A percentile compares a stretch with the other conserved stretches of the same genome.
These are phyloP conservation scores for Grifola frondosa DNA, from an alignment of 1,284 basidiomycete genomes.

Conservation along the genomic window DNA sequence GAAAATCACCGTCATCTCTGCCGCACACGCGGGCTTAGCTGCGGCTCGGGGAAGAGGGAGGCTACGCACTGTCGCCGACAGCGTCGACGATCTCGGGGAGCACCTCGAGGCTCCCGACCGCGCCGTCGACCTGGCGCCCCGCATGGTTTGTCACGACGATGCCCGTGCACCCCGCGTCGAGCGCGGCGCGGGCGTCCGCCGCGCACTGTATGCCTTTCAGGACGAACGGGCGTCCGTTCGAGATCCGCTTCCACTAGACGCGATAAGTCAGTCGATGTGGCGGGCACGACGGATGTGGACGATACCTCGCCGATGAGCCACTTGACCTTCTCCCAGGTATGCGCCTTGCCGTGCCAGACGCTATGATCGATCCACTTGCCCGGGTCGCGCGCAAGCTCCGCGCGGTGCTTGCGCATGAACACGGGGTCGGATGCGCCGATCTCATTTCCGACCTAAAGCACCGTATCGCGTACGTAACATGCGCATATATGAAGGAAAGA, in stretches of 20 bases:
- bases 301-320: constrained; percentile 46
- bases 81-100: constrained; percentile 53
- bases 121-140: constrained; percentile 61
- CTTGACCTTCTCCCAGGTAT: constrained; percentile 54
- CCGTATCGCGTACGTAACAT: too few species aligned
- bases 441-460: constrained; percentile 47
- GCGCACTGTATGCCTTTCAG: constrained; percentile 57
- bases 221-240: constrained; percentile 52
- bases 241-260: constrained; percentile 52
- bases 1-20: constrained; percentile 59
- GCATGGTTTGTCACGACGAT: constrained; percentile 64
- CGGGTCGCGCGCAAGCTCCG: constrained; percentile 44
- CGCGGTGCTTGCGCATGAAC: constrained; percentile 50
- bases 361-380: constrained; percentile 54
- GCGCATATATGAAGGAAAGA: too few species aligned
- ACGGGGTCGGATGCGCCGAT: constrained; percentile 53
- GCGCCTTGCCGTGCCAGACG: constrained; percentile 60
- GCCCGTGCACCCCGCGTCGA: constrained; percentile 54
- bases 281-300: not conserved
- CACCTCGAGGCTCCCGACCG: constrained; percentile 52
- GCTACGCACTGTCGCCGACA: constrained; percentile 44
- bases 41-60: not conserved
- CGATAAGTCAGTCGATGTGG: not conserved
- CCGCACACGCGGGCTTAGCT: not conserved
- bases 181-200: constrained; percentile 48